These are phyloP conservation scores for Metschnikowia aberdeeniae DNA, from an alignment of 805 yeast species.

Conservation along the genomic window DNA sequence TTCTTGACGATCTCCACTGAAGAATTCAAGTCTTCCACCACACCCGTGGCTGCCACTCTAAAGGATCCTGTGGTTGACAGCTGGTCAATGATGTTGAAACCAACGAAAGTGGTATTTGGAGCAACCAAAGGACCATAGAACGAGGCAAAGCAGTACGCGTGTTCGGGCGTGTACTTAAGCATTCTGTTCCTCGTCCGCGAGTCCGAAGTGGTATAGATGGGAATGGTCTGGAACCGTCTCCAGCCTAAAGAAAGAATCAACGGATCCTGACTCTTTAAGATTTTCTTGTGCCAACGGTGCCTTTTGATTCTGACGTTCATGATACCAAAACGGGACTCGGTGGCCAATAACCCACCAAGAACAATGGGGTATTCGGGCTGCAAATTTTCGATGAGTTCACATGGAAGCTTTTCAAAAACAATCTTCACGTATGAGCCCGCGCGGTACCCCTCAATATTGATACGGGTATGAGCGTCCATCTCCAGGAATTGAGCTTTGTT, in stretches of 20 bases:
- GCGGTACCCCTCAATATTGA: slow-evolving; percentile 81
- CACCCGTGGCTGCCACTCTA: slow-evolving; percentile 95
- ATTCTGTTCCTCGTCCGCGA: slow-evolving; percentile 96
- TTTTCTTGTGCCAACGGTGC: slow-evolving; percentile 98
- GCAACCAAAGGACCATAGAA: slow-evolving; percentile 97
- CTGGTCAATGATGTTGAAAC: slow-evolving; percentile 82
- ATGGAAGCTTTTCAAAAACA: slow-evolving; percentile 78
- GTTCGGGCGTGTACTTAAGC: slow-evolving; percentile 98
- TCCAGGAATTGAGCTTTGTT: slow-evolving; percentile 74
- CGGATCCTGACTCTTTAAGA: slow-evolving; percentile 93
- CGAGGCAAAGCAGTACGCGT: slow-evolving; percentile 91
- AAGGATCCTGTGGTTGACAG: slow-evolving; percentile 83
- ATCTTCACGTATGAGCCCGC: slow-evolving; percentile 93
- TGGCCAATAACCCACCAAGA: slow-evolving; percentile 84
- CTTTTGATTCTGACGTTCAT: slow-evolving; percentile 91
- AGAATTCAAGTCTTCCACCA: slow-evolving; percentile 89
- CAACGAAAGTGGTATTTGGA: slow-evolving; percentile 97
- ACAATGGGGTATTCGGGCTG: slow-evolving; percentile 82
- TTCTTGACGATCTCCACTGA: slow-evolving; percentile 92
- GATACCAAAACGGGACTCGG: slow-evolving; percentile 91
- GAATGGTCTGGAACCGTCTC: slow-evolving; percentile 97
- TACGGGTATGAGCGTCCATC: slow-evolving; percentile 73
- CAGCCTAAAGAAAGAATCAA: slow-evolving; percentile 90
- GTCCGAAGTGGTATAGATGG: slow-evolving; percentile 93
- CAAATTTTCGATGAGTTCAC: slow-evolving; percentile 84